Evolutionary conservation across 2,329 filamentous ascomycete genomes (phyloP), one percentile per base, ranked within the genome.

Genomic region (Mariannaea elegans): DNA sequence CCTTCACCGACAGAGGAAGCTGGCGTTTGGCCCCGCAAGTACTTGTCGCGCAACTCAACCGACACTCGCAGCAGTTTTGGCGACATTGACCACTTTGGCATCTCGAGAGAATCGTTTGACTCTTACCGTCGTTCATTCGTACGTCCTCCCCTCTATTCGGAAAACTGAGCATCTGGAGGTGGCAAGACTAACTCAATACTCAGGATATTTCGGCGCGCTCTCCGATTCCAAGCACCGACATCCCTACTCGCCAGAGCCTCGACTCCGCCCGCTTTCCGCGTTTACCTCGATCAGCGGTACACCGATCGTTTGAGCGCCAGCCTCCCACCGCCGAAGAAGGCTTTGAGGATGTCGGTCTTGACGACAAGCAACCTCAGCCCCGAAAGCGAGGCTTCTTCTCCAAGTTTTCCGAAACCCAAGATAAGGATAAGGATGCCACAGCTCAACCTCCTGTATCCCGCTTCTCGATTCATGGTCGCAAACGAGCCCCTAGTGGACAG

Each of bases 41-140:
- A 82, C 62, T 76, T 86, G 56, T 72, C 77, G 9, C 80, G 84
- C 56, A 80, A 78, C 41, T 88, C 86, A 5, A 82, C 80, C 65
- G 83, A 86, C 65, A 84, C 80, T 29, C 78, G 79, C 56, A 87
- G 84, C 72, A 86, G 90, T 68, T 81, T 92, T 60, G 88, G 89
- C 70, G 93, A 97, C 63, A 94, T 93, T 69, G 94, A 98, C 74
- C 93, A 91, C 13, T 98, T 98, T 75, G 93, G 91, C 64, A 98
- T 98, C 75, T 97, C 94, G 34, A 87, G 94, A 71, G 95, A 98
- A 79, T 97, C 94, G 2, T 98, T 98, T 73, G 95, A 98, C 75
- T 97, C 94, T 3, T 98, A 98, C 78, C 86, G 95, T 64, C 88
- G 95, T 71, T 97, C 94, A 65, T 98, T 98, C 81, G 94, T 97